These are phyloP conservation scores for Phialophora tarda DNA, from an alignment of 2,329 filamentous ascomycete species.

Conservation along the genomic window DNA sequence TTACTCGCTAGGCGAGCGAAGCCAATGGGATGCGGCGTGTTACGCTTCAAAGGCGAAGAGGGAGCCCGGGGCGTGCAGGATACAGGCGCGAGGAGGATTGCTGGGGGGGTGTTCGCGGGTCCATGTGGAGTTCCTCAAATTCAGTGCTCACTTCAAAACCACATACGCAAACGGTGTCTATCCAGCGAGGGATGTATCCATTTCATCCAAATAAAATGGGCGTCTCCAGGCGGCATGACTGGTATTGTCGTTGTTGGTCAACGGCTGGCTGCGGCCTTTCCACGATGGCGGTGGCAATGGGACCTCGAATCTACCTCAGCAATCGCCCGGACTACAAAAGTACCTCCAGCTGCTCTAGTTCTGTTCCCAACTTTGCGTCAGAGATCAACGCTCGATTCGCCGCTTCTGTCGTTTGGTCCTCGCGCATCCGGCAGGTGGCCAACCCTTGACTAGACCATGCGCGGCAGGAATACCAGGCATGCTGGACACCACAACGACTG, in stretches of 20 bases:
- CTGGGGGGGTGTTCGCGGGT: neutral
- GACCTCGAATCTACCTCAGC: neutral
- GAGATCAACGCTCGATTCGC: conserved; percentile 15
- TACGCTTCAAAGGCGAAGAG: neutral
- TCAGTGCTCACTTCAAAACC: neutral
- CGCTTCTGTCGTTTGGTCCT: conserved; percentile 14
- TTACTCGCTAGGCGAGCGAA: neutral
- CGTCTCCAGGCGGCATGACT: neutral
- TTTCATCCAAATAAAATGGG: too few relatives aligned
- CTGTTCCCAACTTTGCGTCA: conserved; percentile 22
- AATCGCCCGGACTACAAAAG: conserved; percentile 13
- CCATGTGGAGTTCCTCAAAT: neutral
- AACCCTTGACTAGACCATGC: conserved; percentile 5
- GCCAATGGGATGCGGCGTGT: neutral
- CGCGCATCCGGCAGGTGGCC: conserved; percentile 14
- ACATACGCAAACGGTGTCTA: neutral
- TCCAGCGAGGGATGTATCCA: neutral
- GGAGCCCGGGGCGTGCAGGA: neutral
- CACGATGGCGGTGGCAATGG: conserved; percentile 8
- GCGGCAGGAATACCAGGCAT: neutral
- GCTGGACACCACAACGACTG: neutral
- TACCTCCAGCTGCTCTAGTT: conserved; percentile 15
- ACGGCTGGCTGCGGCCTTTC: neutral
- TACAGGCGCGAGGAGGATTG: conserved; percentile 1
- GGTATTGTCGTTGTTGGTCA: neutral